Base-by-base conservation (phyloP, 1,139 yeast genomes). In the Pneumocystis carinii region DNA sequence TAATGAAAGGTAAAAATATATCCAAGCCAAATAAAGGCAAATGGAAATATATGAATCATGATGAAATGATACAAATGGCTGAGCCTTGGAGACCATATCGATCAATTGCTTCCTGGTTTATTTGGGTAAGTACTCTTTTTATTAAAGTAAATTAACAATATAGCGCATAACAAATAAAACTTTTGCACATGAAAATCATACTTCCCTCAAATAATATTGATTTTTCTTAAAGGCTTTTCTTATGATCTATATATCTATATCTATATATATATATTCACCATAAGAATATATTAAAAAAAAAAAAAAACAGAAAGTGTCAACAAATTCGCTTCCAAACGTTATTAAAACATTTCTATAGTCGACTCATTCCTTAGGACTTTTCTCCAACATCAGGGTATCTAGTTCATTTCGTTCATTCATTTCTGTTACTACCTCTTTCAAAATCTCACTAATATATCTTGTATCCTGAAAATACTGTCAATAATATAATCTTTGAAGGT, bases 361-460 rank as follows among this genome's bases (percentile, higher is more conserved):
- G 1, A 3, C 1, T 48, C 10, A 48, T 2, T 14, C n/a, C 12
- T 48, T 14, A 3, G 6, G 5, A 24, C 24, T 48, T 24, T 61
- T 53, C n/a, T 24, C 42, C 39, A 65, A 63, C 55, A 60, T 42
- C 39, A 65, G 62, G n/a, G 64, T 37, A 41, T 65, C 66, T 29
- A 65, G 64, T 35, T 63, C 66, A 27, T 62, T 63, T 59, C 61
- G 60, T 53, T 65, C 66, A 37, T 55, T 60, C 59, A 62, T 62
- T 53, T 63, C 65, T 53, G 41, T 59, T 6, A 58, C 57, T 15
- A 65, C 62, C 32, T 63, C 66, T 36, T 63, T 59, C 7, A 63
- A 57, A 5, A 65, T 14, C 4, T 97, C 97, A 67, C 87, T 77
- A 73, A 92, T 81, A 77, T 88, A 90, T 71, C 89, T 86, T 66